Evolutionary conservation across 2,329 filamentous ascomycete species (phyloP), one percentile per base, ranked within the genome.

Genomic region (Fusarium torulosum): DNA sequence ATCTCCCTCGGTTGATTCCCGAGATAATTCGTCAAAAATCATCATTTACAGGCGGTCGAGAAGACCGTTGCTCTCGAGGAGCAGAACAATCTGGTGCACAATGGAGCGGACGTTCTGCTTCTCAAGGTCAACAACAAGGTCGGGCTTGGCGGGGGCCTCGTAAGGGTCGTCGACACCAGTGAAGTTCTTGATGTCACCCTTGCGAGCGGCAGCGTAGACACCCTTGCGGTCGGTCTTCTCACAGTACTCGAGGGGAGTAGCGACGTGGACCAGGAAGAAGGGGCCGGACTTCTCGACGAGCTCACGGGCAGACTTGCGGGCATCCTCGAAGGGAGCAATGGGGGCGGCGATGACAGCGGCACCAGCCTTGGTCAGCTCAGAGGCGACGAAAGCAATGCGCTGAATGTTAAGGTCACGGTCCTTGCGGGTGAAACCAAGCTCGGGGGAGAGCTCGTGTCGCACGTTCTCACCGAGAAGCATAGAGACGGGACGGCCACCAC

Each of bases 91-190:
- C 86, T 98, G 92, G 84, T 99, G 96, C 53, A 99, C 96, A 66
- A 95, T 95, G 62, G 92, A 96, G 76, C 96, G 88, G 46, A 98
- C 94, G 70, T 89, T 92, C 81, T 92, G 93, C 86, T 91, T 96
- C 82, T 92, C 90, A 56, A 91, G 79, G 79, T 98, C 91, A 38
- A 98, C 95, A 7, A 89, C 88, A 69, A 99, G 84, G 78, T 98
- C 90, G 31, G 94, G 88, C 82, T 95, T 94, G 71, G 81, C 75
- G 11, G 96, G 96, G 21, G 80, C 77, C 89, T 99, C 96, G 78
- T 99, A 99, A 47, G 96, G 94, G 83, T 98, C 95, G 78, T 98
- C 95, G 58, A 99, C 94, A 75, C 96, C 96, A 9, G 96, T 99
- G 87, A 99, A 99, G 69, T 94, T 94, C 88, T 94, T 96, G 81